Base-by-base conservation (phyloP, 1,284 basidiomycete species). In the Leccinum discolor region DNA sequence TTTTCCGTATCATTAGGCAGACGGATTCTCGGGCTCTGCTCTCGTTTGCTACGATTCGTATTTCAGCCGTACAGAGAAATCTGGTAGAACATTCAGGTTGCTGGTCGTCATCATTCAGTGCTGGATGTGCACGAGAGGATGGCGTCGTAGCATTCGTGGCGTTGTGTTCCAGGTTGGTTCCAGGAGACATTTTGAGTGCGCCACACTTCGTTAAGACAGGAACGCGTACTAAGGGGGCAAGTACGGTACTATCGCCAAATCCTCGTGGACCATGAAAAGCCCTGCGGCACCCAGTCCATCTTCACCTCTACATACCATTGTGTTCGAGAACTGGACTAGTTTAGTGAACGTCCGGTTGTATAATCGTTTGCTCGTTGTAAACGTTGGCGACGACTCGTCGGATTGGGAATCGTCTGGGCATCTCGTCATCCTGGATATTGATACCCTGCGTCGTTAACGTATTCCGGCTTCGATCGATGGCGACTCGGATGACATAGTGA, bases 291-390 rank as follows among this genome's bases (percentile, higher is more conserved):
- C 11, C 60, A 60, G 12, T 23, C 26, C 10, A 32, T 65, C 6
- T 38, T 67, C 14, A 68, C 60, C 8, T 65, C 18, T 4, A 32
- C n/a, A 38, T 5, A 42, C 21, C 2, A 38, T 42, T 16, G 18
- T 8, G 4, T 18, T 59, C 1, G n/a, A 35, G 18, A 57, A 63
- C 42, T 67, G 62, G 66, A 26, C 35, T 32, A 18, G 59, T 21
- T 42, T 54, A 52, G 47, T 60, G 8, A 14, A 62, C 26, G 50
- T 68, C 32, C 60, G 10, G 56, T 23, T 68, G 67, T 60, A 65
- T 29, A 29, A 29, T 29, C 29, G 29, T 29, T 29, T 18, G 50
- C 60, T 68, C 11, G 60, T 68, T 8, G 32, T 68, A 23, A 68
- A 62, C n/a, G 26, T 68, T 44, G 61, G 67, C n/a, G 61, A 21